Percentiles rank a stretch among this genome's conserved stretches.
phyloP scores from a whole-genome alignment of 2,329 filamentous ascomycete species.

The Fusarium bulbicola region DNA sequence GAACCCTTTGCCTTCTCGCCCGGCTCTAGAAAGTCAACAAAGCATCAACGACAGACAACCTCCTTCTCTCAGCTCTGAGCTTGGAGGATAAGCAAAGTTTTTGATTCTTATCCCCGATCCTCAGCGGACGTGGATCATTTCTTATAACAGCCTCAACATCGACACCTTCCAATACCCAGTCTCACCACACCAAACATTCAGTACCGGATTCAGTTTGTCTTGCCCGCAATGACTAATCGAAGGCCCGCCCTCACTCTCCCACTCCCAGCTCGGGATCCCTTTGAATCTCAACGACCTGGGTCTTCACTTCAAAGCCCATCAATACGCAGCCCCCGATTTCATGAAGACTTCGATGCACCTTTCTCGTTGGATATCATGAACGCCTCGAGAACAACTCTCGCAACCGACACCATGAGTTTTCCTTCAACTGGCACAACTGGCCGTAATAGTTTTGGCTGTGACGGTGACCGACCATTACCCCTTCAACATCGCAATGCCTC shows the following conservation, averaged over 20 bases:
- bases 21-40: conserved; percentile 25
- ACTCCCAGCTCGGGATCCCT: conserved; percentile 37
- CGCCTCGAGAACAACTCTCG: conserved; percentile 42
- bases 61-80: conserved; percentile 3
- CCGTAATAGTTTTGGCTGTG: conserved; percentile 42
- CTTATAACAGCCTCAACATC: conserved; percentile 9
- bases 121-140: background rate
- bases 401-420: conserved; percentile 41
- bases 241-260: conserved; percentile 42
- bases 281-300: conserved; percentile 32
- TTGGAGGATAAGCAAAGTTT: background rate
- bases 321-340: conserved; percentile 47
- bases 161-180: background rate
- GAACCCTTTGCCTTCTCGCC: conserved; percentile 21
- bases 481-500: conserved; percentile 41
- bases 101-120: background rate
- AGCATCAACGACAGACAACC: conserved; percentile 4
- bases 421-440: conserved; percentile 34
- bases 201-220: conserved; percentile 24
- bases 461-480: conserved; percentile 31
- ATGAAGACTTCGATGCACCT: conserved; percentile 51
- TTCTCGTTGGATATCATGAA: conserved; percentile 50
- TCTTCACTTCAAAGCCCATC: conserved; percentile 33
- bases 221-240: conserved; percentile 40
- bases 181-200: background rate